Base-by-base conservation (phyloP, 164 flowering plant genomes). In the Magnolia officinalis region DNA sequence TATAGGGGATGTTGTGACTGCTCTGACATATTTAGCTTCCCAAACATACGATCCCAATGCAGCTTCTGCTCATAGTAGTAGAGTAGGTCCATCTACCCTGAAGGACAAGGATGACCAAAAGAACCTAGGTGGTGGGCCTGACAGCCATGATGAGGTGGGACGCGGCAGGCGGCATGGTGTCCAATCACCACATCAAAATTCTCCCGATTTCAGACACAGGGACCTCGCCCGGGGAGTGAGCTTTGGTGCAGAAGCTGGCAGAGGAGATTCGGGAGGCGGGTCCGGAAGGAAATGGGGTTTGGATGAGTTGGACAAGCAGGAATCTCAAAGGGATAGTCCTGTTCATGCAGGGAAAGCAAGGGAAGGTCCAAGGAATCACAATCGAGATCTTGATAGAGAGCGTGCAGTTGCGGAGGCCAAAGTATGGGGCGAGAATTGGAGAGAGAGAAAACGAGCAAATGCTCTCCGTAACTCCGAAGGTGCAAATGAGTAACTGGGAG, bases 341-440 rank as follows among this genome's bases (percentile, higher is more conserved):
- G 19, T 58, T 72, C 75, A 59, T 24, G 66, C 21, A 4, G 75
- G 75, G 66, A 59, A 31, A 58, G 65, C 23, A 63, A 74, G 87
- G 81, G 88, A 84, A 67, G 87, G 88, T 49, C 91, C 87, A 59
- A 86, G 90, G 78, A 91, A 73, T 26, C 65, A 50, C 18, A 81
- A 89, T 70, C 90, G 93, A 26, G 94, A 89, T 81, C 63, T 90
- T 49, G 96, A 91, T 69, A 82, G 98, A 82, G 97, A 91, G 73
- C 90, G 91, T 29, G 93, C 93, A 11, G 95, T 92, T 72, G 92
- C 97, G 8, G 96, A 90, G 82, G 97, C 97, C 1, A 91, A 91
- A 82, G 91, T 90, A 58, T 91, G 97, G 98, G 98, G 96, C 31
- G 98, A 94, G 80, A 91, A 92, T 73, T 90, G 93, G 96, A 89